A percentile compares a stretch with the other conserved stretches of the same genome.
Conservation (phyloP, 371 early-diverging fungal genomes). For the Actinomortierella ambigua region DNA sequence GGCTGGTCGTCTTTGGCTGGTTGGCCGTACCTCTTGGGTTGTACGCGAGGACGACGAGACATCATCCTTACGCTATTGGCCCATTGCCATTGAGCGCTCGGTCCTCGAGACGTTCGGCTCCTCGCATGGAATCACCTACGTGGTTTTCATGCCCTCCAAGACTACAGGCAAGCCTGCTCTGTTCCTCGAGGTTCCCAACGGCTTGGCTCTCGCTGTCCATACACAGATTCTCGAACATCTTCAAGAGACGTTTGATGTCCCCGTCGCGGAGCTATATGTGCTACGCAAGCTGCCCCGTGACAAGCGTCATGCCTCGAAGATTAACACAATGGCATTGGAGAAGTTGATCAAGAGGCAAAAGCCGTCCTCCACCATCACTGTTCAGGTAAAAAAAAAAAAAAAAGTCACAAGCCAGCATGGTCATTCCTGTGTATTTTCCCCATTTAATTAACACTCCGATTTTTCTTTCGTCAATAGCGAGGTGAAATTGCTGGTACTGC, state of each 20-base stretch:
- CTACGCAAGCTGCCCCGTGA: conserved; percentile 46
- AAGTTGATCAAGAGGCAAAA: conserved; percentile 43
- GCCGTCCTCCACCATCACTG: conserved; percentile 24
- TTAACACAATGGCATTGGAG: conserved; percentile 44
- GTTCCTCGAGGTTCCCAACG: conserved; percentile 39
- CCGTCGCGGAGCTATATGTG: conserved; percentile 40
- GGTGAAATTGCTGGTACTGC: conserved; percentile 29
- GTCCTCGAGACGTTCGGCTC: conserved; percentile 44
- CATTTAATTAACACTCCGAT: too few species aligned
- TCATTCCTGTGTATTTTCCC: too few species aligned
- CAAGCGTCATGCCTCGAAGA: conserved; percentile 46
- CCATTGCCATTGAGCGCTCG: conserved; percentile 43
- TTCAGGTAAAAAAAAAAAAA: too few species aligned
- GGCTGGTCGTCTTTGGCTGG: conserved; percentile 33
- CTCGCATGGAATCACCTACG: conserved; percentile 38
- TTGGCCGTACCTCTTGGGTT: conserved; percentile 45
- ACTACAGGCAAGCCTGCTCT: conserved; percentile 39
- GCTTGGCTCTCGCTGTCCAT: conserved; percentile 33
- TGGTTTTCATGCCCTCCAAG: conserved; percentile 43
- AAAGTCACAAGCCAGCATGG: too few species aligned
- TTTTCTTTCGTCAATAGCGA: conserved; percentile 2
- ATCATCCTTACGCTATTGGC: conserved; percentile 42
- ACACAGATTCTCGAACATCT: conserved; percentile 39
- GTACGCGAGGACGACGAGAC: conserved; percentile 25
- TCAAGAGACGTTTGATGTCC: conserved; percentile 45